phyloP scores from a whole-genome alignment of 2,329 filamentous ascomycete species.

The Xylariaceae sp. region DNA sequence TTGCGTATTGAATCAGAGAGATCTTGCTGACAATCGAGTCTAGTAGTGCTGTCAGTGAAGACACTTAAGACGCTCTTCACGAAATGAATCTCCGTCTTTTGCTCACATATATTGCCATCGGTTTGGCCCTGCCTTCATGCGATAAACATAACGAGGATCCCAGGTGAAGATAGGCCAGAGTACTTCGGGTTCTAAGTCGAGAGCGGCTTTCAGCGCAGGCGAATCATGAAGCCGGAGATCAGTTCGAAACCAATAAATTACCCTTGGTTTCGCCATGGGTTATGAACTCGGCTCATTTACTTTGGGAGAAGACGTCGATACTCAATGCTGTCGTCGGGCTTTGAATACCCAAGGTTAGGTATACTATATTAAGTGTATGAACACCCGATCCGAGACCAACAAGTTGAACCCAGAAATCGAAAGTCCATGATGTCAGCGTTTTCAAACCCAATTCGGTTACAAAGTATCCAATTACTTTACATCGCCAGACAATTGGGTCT shows the following conservation, averaged over 20 bases:
- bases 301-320: not conserved
- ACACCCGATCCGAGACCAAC: not conserved
- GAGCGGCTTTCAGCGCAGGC: constrained; percentile 63
- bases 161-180: constrained; percentile 75
- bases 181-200: constrained; percentile 61
- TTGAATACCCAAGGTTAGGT: not conserved
- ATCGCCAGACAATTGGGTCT: not conserved
- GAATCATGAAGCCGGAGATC: constrained; percentile 74
- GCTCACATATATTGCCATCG: constrained; percentile 65
- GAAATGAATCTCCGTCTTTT: not conserved
- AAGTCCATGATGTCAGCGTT: constrained; percentile 18
- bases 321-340: not conserved
- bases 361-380: not conserved
- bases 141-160: constrained; percentile 76
- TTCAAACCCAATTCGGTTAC: constrained; percentile 1
- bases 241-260: constrained; percentile 75
- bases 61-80: not conserved
- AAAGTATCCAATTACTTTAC: not conserved
- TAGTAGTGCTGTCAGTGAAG: constrained; percentile 25
- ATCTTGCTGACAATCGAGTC: constrained; percentile 67
- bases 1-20: constrained; percentile 61
- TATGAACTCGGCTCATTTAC: not conserved
- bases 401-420: constrained; percentile 4
- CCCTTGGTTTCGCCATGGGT: constrained; percentile 39
- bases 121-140: constrained; percentile 63